Evolutionary conservation across 768 basidiomycete species (phyloP), one percentile per base, ranked within the genome.

Genomic region (Tulasnella sp.): DNA sequence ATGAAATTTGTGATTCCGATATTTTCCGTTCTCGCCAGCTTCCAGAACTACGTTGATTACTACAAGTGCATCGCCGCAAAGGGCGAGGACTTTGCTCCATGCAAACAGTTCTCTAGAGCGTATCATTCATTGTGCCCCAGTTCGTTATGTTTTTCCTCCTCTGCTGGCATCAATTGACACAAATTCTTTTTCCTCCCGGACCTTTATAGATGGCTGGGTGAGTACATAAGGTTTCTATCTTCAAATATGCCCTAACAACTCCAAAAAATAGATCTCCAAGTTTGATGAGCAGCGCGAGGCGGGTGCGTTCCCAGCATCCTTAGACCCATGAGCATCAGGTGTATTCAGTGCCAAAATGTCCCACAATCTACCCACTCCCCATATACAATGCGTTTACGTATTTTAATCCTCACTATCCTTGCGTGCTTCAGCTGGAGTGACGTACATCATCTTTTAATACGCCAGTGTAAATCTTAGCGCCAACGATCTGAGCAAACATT

Each of bases 121-220:
- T 99, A 90, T 74, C 76, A 89, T 72, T 90, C 92, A 35, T 78
- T 98, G 54, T 99, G 95, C 71, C 95, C 95, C 57, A 96, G 95
- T 96, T 61, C 66, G 90, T 81, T 35, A 45, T 28, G 43, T 34
- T 20, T 46, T 20, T 54, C 35, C 24, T 53, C 22, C 43, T 24
- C 48, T 28, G 45, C 43, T 54, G 8, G 16, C 33, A 22, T 41
- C 45, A 20, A n/a, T 34, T 33, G 22, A 22, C 40, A 29, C 16
- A 44, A 24, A 3, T n/a, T 37, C 33, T 45, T n/a, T 40, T 10
- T 49, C 47, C 40, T 1, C 59, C 49, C 33, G 41, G n/a, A 16
- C 35, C 39, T 28, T 31, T 54, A 10, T 61, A 92, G 91, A 92
- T 68, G 85, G 85, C 81, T 93, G 92, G 91, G 90, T 92, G 65